Evolutionary conservation across 2,329 filamentous ascomycete genomes (phyloP).

Genomic region (Colletotrichum musicola): DNA sequence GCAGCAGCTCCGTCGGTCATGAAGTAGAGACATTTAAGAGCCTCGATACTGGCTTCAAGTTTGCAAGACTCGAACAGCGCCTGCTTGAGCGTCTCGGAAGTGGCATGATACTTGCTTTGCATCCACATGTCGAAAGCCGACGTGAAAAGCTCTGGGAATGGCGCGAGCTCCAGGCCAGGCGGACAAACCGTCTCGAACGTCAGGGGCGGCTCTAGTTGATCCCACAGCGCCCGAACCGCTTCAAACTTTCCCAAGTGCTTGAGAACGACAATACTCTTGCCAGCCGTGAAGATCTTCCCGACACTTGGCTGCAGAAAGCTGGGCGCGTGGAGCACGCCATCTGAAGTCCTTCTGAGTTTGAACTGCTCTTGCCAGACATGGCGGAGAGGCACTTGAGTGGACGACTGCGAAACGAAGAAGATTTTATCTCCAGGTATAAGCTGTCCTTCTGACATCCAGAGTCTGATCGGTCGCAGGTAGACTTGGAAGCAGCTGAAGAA

Average conservation of each 20-base stretch:
- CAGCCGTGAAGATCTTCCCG: slow-evolving; percentile 83
- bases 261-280: slow-evolving; percentile 90
- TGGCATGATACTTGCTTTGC: slow-evolving; percentile 77
- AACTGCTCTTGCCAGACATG: slow-evolving; percentile 84
- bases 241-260: slow-evolving; percentile 73
- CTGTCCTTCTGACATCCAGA: slow-evolving; percentile 87
- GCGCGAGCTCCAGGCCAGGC: slow-evolving; percentile 62
- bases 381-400: slow-evolving; percentile 68
- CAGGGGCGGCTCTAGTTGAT: slow-evolving; percentile 60
- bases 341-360: slow-evolving; percentile 70
- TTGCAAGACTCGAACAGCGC: slow-evolving; percentile 78
- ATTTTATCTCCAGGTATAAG: slow-evolving; percentile 74
- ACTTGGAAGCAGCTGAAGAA: slow-evolving; percentile 87
- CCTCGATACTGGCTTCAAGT: slow-evolving; percentile 73
- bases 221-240: slow-evolving; percentile 47
- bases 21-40: slow-evolving; percentile 80
- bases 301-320: slow-evolving; percentile 79
- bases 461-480: slow-evolving; percentile 82
- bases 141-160: slow-evolving; percentile 82
- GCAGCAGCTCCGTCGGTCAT: slow-evolving; percentile 79
- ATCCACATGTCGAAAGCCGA: slow-evolving; percentile 82
- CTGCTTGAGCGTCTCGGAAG: slow-evolving; percentile 74
- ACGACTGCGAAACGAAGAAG: slow-evolving; percentile 76
- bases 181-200: slow-evolving; percentile 70
- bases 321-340: slow-evolving; percentile 76